phyloP scores from a whole-genome alignment of 176 grass and related monocot species.

The Avena eriantha region DNA sequence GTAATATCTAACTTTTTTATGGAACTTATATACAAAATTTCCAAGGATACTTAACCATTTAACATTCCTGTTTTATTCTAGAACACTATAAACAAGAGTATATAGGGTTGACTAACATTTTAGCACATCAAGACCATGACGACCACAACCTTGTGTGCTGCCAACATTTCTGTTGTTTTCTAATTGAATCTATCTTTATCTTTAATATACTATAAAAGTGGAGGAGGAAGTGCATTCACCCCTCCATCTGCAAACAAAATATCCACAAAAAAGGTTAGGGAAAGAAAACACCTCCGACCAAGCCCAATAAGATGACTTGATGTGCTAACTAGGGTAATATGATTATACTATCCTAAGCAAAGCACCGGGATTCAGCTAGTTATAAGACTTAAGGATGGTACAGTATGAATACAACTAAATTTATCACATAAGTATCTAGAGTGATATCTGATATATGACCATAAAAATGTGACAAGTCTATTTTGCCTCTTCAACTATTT shows the following conservation, averaged over 20 bases:
- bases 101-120: background rate
- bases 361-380: background rate
- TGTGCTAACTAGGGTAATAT: constrained; percentile 10
- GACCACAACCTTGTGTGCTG: background rate
- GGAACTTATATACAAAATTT: background rate
- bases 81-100: background rate
- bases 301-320: background rate
- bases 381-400: constrained; percentile 1
- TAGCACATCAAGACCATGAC: background rate
- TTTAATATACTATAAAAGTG: background rate
- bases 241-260: background rate
- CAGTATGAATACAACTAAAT: background rate
- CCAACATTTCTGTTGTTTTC: background rate
- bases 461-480: background rate
- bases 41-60: constrained; percentile 1
- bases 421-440: background rate
- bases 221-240: background rate
- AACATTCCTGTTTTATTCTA: background rate
- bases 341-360: background rate
- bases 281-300: background rate
- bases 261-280: background rate
- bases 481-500: background rate
- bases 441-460: background rate
- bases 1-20: constrained; percentile 10
- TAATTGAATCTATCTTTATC: background rate